Base-by-base conservation (phyloP, 2,329 filamentous ascomycete genomes). In the Setomelanomma holmii region DNA sequence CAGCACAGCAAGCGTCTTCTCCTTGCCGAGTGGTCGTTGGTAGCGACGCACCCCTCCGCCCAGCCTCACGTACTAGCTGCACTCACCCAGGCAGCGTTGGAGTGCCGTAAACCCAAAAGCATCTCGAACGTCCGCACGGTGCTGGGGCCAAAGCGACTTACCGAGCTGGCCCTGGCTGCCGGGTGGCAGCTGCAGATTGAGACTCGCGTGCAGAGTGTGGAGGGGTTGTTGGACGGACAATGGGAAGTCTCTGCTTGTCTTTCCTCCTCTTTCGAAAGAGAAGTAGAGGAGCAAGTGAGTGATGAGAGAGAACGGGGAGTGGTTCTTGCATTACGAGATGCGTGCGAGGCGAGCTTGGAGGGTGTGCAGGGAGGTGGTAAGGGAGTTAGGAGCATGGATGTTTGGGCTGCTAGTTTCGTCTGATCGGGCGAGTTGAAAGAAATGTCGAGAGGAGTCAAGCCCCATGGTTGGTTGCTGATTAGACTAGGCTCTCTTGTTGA, bases 51-150 rank as follows among this genome's bases (percentile, higher is more conserved):
- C 20, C 65, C 62, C 5, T 69, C 73, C 1, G 76, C 78, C 0
- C 53, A 72, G 39, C 76, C 82, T 16, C 83, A 86, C 55, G 77
- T 85, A 5, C 69, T 85, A 1, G 80, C 82, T n/a, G 77, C 78
- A 2, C 62, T 85, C 17, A 68, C 81, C 0, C 69, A 76, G 30
- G 78, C 73, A 0, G 64, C 73, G 4, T 61, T 82, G 1, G 81
- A 84, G 61, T 74, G 69, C 2, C 75, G 75, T 24, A 75, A 76
- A 45, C 47, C 57, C 1, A 53, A 67, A 0, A 79, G 75, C 46
- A 52, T 45, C 0, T 75, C 74, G 7, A 85, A 86, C 61, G 75
- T 86, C 10, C 76, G 79, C 43, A 80, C 75, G 7, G 69, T 78
- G 5, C 50, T 84, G 12, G 73, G 74, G 6, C 82, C 80, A 12